Evolutionary conservation across 495 filamentous ascomycete genomes (phyloP), one percentile per base, ranked within the genome.

Genomic region (Penicillium arizonense): DNA sequence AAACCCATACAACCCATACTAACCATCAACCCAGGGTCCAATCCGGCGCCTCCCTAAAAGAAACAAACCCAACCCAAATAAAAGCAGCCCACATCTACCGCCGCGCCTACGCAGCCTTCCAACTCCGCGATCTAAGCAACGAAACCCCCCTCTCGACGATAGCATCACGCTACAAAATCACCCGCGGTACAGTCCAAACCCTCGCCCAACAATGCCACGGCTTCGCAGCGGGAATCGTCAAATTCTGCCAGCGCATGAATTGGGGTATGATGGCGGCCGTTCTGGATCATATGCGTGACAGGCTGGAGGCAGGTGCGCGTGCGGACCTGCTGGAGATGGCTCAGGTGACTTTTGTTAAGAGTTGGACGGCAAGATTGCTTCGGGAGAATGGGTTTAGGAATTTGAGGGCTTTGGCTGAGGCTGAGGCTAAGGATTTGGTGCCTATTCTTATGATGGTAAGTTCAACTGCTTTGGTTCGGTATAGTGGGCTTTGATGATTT

Each of bases 41-140:
- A 60, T 87, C 87, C 39, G 87, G 81, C 3, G 77, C 70, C 37
- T 65, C 69, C 1, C 64, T 91, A 16, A 88, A 82, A 65, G 87
- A 90, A 66, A 78, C 72, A 9, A 87, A 77, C 0, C 61, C 75
- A 2, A 73, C 77, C 35, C 84, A 90, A 53, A 77, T 83, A 16
- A 79, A 83, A 42, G 75, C 65, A 23, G 79, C 80, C 3, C 78
- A 83, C 10, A 80, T 88, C 33, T 90, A 92, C 60, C 81, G 82
- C n/a, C 82, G 88, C 14, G 90, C 90, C 58, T 94, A 90, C 59
- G 74, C 87, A 14, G 87, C 89, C 10, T 80, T 94, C 39, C 90
- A 92, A 61, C 81, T 94, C 33, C 85, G 89, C 16, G 87, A 92
- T 59, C 70, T 94, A 30, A 90, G 88, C 68, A 92, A 91, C 59